Evolutionary conservation across 2,329 filamentous ascomycete species (phyloP).

Genomic region (Fusarium hostae): DNA sequence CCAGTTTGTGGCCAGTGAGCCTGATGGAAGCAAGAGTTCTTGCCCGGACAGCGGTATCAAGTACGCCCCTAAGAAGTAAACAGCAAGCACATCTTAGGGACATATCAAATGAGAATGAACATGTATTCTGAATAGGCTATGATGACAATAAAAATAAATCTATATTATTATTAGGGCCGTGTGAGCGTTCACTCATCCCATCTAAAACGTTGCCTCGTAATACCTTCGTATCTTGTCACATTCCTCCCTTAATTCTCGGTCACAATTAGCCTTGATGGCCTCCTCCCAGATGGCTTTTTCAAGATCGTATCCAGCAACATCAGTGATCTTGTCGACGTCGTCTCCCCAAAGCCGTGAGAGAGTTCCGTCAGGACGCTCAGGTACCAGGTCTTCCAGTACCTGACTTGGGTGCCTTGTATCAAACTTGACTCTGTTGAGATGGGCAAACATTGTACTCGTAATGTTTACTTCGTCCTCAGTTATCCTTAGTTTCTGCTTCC

Average conservation of each 20-base stretch:
- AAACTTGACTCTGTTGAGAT: constrained; percentile 42
- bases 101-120: too few species aligned
- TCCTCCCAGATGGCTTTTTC: constrained; percentile 43
- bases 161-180: background rate
- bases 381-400: constrained; percentile 10
- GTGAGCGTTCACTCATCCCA: background rate
- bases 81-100: background rate
- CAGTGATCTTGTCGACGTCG: constrained; percentile 16
- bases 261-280: constrained; percentile 37
- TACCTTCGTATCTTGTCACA: constrained; percentile 39
- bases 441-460: constrained; percentile 39
- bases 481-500: background rate
- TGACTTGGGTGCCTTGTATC: constrained; percentile 28
- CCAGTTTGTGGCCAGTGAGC: constrained; percentile 66
- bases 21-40: constrained; percentile 63
- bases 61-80: constrained; percentile 43
- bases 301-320: constrained; percentile 37
- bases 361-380: constrained; percentile 14
- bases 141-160: background rate
- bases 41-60: constrained; percentile 62
- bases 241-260: constrained; percentile 27
- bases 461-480: background rate
- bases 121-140: background rate
- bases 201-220: constrained; percentile 34
- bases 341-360: constrained; percentile 34